Evolutionary conservation across 495 filamentous ascomycete genomes (phyloP).

Genomic region (Tuber borchii): DNA sequence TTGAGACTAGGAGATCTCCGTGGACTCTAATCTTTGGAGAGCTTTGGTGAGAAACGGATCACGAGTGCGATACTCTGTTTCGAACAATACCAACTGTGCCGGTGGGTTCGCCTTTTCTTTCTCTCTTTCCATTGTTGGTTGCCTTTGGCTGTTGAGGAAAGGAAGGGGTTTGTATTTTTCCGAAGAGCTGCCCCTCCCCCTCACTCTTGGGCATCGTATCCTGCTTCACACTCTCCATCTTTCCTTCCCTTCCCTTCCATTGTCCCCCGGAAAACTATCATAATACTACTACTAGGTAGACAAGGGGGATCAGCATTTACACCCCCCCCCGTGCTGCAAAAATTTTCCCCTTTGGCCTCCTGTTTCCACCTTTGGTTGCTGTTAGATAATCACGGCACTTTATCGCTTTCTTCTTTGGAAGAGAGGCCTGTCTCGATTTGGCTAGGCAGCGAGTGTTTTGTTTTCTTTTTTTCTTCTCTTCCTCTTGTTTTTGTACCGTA

Average conservation of each 20-base stretch:
- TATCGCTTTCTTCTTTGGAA: conserved; percentile 31
- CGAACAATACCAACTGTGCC: neutral
- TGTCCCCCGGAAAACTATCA: neutral
- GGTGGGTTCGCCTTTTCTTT: neutral
- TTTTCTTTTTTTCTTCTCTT: neutral
- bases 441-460: conserved; percentile 6
- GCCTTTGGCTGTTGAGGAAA: neutral
- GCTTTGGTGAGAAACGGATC: neutral
- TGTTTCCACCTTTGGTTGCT: conserved; percentile 10
- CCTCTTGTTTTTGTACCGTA: conserved; percentile 26
- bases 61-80: neutral
- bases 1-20: neutral
- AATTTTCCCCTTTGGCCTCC: neutral
- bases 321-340: neutral
- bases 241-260: neutral
- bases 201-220: neutral
- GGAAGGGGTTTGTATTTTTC: neutral
- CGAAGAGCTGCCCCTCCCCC: neutral
- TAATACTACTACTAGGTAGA: neutral
- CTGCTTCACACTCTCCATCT: neutral
- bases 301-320: neutral
- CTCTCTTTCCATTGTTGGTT: neutral
- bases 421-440: neutral
- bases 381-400: conserved; percentile 28
- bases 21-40: neutral